Base-by-base conservation (phyloP, 768 basidiomycete genomes). In the Lactarius trivialis region DNA sequence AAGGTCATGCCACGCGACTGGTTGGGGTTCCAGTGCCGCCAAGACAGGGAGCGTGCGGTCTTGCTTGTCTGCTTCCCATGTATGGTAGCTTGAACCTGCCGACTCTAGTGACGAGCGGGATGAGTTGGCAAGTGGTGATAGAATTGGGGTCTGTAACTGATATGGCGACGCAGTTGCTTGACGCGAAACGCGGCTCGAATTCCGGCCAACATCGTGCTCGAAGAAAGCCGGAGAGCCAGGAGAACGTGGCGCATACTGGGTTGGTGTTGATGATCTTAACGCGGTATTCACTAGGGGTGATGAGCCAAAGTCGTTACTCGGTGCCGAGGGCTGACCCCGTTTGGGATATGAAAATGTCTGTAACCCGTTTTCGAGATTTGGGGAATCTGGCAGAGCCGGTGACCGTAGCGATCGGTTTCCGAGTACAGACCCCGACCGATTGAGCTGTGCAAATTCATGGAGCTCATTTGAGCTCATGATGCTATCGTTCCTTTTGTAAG, bases 61-160 rank as follows among this genome's bases (percentile, higher is more conserved):
- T 60, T 81, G 81, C 66, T 74, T 76, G 62, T 73, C 83, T 24
- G 75, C 84, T 59, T 90, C 88, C 81, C 81, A 85, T 4, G 90
- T 90, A 70, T 92, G 90, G 71, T 89, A 93, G 72, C 91, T 93
- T 3, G 91, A 93, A 17, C 91, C 89, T 37, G 79, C 80, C 11
- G 90, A 91, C 61, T 85, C 88, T 24, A 93, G 74, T 7, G 91
- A 93, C 15, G 89, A 88, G 32, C 85, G 81, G 32, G 91, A 92
- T 7, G 88, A 88, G 65, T 85, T 91, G 17, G 80, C 81, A 19
- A 88, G 73, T 4, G 88, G 85, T 39, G 86, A 85, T 56, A 92
- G 80, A n/a, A 86, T 76, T 55, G 87, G 79, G 1, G 82, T 80
- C 58, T 83, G 81, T 37, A 81, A 81, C 37, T 81, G 72, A 70